Conservation (phyloP, 1,284 basidiomycete genomes). For the Tetrapyrgos nigripes region DNA sequence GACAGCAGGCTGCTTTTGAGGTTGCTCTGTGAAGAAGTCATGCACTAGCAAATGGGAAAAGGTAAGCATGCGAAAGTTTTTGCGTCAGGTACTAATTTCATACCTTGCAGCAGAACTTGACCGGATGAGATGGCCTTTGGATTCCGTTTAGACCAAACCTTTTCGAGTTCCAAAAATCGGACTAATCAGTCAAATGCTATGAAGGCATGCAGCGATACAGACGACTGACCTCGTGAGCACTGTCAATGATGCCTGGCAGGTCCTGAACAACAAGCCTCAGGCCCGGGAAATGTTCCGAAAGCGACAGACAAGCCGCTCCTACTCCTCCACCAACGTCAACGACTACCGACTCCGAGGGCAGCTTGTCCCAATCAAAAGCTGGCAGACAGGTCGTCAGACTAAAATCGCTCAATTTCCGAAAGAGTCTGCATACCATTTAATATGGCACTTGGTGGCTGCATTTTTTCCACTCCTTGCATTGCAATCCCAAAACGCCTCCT, state of each 20-base stretch:
- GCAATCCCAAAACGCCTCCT: slow-evolving; percentile 12
- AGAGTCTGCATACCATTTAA: slow-evolving; percentile 10
- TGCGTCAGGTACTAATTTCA: background rate
- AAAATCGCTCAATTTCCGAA: background rate
- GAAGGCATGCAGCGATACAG: background rate
- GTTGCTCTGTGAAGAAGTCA: slow-evolving; percentile 13
- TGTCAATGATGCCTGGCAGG: slow-evolving; percentile 19
- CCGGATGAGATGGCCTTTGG: slow-evolving; percentile 15
- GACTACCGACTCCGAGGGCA: slow-evolving; percentile 21
- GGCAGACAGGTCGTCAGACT: too few relatives aligned
- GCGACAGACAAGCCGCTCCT: slow-evolving; percentile 21
- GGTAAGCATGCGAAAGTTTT: background rate
- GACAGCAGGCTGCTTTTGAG: slow-evolving; percentile 13
- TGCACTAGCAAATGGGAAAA: slow-evolving; percentile 4
- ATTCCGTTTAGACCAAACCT: slow-evolving; percentile 14
- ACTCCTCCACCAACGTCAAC: slow-evolving; percentile 35
- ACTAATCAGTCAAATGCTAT: background rate
- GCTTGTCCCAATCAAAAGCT: slow-evolving; percentile 23
- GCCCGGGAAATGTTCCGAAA: slow-evolving; percentile 22
- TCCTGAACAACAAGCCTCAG: slow-evolving; percentile 34
- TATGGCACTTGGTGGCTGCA: slow-evolving; percentile 6
- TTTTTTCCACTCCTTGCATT: slow-evolving; percentile 16
- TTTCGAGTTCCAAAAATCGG: background rate
- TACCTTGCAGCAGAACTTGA: slow-evolving; percentile 12
- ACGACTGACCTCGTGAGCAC: slow-evolving; percentile 15